Percentiles rank a stretch among this genome's conserved stretches.
These are phyloP conservation scores for Cnidoscolus chayamansa DNA, from an alignment of 441 rosid genomes.

Conservation along the genomic window DNA sequence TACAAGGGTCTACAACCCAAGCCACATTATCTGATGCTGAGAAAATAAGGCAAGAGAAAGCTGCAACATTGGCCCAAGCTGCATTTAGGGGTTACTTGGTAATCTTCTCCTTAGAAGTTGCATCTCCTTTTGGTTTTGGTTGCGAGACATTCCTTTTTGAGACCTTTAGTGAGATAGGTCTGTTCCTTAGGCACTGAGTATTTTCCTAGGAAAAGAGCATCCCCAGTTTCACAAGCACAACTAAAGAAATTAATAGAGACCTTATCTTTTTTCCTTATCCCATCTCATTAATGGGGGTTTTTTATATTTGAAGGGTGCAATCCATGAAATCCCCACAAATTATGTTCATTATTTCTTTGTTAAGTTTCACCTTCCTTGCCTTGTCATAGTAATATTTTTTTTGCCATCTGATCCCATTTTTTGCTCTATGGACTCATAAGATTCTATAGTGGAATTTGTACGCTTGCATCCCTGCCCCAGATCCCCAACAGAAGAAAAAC, in stretches of 20 bases:
- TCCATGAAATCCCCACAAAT: background rate
- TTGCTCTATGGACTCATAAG: background rate
- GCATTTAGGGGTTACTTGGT: conserved; percentile 95
- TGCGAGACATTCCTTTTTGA: background rate
- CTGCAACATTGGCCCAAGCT: conserved; percentile 79
- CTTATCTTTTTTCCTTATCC: background rate
- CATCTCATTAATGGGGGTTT: conserved; percentile 1
- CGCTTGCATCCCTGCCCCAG: background rate
- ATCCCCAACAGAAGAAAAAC: background rate
- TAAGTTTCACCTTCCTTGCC: background rate
- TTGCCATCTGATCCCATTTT: background rate
- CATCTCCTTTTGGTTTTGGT: background rate
- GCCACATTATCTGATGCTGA: conserved; percentile 45
- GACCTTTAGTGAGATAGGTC: background rate
- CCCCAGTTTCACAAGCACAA: background rate
- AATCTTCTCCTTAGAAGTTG: conserved; percentile 26
- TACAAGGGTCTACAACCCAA: conserved; percentile 22
- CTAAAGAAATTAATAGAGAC: background rate
- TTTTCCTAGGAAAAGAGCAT: background rate
- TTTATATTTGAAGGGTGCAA: background rate
- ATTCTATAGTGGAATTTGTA: background rate
- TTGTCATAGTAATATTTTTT: background rate
- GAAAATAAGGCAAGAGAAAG: conserved; percentile 48
- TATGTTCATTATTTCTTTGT: background rate
- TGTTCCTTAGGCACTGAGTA: background rate